Evolutionary conservation across 1,284 basidiomycete genomes (phyloP).

Genomic region (Cerrena zonata): DNA sequence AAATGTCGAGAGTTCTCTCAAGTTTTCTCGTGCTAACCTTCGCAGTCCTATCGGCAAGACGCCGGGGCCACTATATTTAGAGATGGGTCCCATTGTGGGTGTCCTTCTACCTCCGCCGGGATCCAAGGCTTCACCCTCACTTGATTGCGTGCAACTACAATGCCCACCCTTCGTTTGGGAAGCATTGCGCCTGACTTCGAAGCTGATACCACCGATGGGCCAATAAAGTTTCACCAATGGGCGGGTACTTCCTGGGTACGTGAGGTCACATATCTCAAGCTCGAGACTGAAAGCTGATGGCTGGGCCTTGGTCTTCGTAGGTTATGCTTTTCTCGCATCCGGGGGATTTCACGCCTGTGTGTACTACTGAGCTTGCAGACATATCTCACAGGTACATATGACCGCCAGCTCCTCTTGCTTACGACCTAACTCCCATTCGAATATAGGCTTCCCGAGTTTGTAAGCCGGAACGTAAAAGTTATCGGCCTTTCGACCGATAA

Average conservation of each 20-base stretch:
- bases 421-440: background rate
- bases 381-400: slow-evolving; percentile 64
- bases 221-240: slow-evolving; percentile 88
- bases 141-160: slow-evolving; percentile 10
- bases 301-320: slow-evolving; percentile 28
- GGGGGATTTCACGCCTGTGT: slow-evolving; percentile 80
- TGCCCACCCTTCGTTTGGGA: slow-evolving; percentile 62
- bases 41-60: too few relatives aligned
- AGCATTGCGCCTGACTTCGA: slow-evolving; percentile 77
- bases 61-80: background rate
- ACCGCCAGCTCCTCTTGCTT: background rate
- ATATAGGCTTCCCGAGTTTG: slow-evolving; percentile 77
- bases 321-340: slow-evolving; percentile 91
- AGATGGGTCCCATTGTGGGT: background rate
- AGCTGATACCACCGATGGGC: slow-evolving; percentile 74
- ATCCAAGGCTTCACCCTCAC: background rate
- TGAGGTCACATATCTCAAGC: background rate
- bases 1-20: background rate
- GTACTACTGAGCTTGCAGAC: slow-evolving; percentile 95
- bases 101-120: background rate
- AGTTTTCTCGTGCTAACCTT: background rate
- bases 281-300: background rate
- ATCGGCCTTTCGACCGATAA: slow-evolving; percentile 92
- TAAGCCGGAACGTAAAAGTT: slow-evolving; percentile 83
- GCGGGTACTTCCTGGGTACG: slow-evolving; percentile 82